Percentiles rank a stretch among this genome's conserved stretches.
These are phyloP conservation scores for Penicillium sp. DNA, from an alignment of 2,329 filamentous ascomycete species.

Conservation along the genomic window DNA sequence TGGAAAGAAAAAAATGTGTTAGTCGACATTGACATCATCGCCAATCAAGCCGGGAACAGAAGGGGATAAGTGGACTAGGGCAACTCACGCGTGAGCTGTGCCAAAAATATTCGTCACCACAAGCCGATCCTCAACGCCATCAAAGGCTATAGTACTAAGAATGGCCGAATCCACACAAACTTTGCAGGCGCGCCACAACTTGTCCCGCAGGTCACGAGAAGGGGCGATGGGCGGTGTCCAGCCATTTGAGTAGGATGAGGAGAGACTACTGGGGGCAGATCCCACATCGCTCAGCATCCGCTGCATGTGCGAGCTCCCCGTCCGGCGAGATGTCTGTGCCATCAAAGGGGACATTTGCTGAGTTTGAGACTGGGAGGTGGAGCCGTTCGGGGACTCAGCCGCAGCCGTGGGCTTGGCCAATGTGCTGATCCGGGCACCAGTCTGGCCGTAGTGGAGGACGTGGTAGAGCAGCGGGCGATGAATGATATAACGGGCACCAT, in stretches of 20 bases:
- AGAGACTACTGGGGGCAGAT: slow-evolving; percentile 17
- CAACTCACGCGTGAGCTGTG: slow-evolving; percentile 85
- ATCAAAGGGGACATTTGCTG: slow-evolving; percentile 35
- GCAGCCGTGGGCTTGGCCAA: slow-evolving; percentile 7
- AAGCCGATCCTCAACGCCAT: slow-evolving; percentile 55
- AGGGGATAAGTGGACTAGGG: background rate
- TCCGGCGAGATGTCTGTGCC: slow-evolving; percentile 22
- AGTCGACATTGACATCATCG: too few relatives aligned
- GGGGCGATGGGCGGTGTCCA: slow-evolving; percentile 16
- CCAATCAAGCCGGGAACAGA: background rate
- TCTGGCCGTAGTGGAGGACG: slow-evolving; percentile 47
- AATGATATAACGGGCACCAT: slow-evolving; percentile 84
- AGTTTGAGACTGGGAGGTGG: slow-evolving; percentile 23
- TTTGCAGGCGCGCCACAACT: slow-evolving; percentile 51
- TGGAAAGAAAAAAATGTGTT: background rate
- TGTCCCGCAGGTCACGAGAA: slow-evolving; percentile 30
- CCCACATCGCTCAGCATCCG: slow-evolving; percentile 32
- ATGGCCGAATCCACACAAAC: slow-evolving; percentile 68
- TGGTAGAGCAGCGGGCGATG: slow-evolving; percentile 69
- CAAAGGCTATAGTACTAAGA: slow-evolving; percentile 78
- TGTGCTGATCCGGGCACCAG: slow-evolving; percentile 32
- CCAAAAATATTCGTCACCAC: slow-evolving; percentile 96
- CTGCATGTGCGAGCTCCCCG: slow-evolving; percentile 21
- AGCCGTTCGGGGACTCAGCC: slow-evolving; percentile 30
- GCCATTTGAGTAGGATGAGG: slow-evolving; percentile 6